phyloP scores from a whole-genome alignment of 805 yeast genomes.

The Tetrapisispora nanseiensis region DNA sequence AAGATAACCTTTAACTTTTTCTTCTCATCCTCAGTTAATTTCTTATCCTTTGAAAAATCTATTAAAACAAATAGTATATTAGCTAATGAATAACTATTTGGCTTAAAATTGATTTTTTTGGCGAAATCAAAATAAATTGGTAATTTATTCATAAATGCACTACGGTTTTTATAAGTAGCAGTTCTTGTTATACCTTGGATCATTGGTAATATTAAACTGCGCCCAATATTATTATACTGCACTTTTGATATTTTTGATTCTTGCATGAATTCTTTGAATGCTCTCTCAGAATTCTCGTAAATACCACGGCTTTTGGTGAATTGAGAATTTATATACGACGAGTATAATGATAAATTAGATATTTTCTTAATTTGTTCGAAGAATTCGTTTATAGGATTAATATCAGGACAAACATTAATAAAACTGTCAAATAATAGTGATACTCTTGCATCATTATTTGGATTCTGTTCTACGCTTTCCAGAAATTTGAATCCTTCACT shows the following conservation, averaged over 20 bases:
- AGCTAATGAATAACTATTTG: constrained; percentile 9
- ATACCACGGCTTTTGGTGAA: constrained; percentile 17
- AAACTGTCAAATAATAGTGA: constrained; percentile 15
- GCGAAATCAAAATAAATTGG: constrained; percentile 14
- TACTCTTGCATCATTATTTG: constrained; percentile 8
- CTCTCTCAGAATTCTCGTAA: constrained; percentile 14
- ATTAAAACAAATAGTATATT: constrained; percentile 10
- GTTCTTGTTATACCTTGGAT: constrained; percentile 11
- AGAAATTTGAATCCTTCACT: constrained; percentile 15
- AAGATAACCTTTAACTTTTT: neutral
- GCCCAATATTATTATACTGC: constrained; percentile 3
- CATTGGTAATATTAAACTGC: constrained; percentile 11
- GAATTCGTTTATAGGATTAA: constrained; percentile 13
- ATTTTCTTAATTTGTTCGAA: constrained; percentile 16
- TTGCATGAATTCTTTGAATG: constrained; percentile 16
- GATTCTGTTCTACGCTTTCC: constrained; percentile 13
- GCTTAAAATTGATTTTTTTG: constrained; percentile 8
- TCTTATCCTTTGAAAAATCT: constrained; percentile 6
- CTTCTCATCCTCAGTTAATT: neutral
- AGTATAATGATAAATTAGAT: constrained; percentile 14
- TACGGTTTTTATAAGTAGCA: neutral
- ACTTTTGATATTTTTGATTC: neutral
- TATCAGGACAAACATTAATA: constrained; percentile 14
- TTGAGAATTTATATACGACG: constrained; percentile 19
- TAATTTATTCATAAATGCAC: constrained; percentile 5